phyloP scores from a whole-genome alignment of 805 yeast genomes.

The Metschnikowia peoriensis region DNA sequence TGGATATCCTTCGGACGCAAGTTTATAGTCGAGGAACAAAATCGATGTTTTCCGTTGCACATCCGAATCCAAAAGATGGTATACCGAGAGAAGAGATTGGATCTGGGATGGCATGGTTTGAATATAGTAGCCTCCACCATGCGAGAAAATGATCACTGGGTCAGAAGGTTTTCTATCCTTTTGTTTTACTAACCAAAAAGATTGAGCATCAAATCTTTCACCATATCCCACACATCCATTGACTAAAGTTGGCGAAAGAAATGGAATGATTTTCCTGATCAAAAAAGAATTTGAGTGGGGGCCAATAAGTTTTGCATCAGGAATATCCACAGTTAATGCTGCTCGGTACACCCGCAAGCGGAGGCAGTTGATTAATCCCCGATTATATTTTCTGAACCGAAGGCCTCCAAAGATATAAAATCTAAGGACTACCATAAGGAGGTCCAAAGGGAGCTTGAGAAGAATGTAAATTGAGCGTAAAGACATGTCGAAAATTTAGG shows the following conservation, averaged over 20 bases:
- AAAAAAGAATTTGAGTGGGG: conserved; percentile 17
- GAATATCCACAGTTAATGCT: conserved; percentile 14
- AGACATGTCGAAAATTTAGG: conserved; percentile 3
- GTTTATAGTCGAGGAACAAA: conserved; percentile 31
- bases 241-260: conserved; percentile 8
- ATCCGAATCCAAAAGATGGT: conserved; percentile 27
- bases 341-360: conserved; percentile 14
- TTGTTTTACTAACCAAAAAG: conserved; percentile 35
- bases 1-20: conserved; percentile 29
- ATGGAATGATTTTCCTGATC: conserved; percentile 12
- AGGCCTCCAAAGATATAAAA: conserved; percentile 18
- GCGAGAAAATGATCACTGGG: conserved; percentile 34
- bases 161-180: conserved; percentile 23
- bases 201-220: conserved; percentile 26
- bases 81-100: conserved; percentile 27
- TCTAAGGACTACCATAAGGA: conserved; percentile 13
- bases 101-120: conserved; percentile 32
- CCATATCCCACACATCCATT: conserved; percentile 30
- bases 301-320: conserved; percentile 12
- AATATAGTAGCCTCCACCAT: conserved; percentile 42
- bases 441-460: conserved; percentile 14
- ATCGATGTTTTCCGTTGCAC: conserved; percentile 23
- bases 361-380: conserved; percentile 13
- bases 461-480: conserved; percentile 11
- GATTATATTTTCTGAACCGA: conserved; percentile 14